A percentile compares a stretch with the other conserved stretches of the same genome.
Conservation (phyloP, 2,329 filamentous ascomycete genomes). For the Exserohilum turcica region DNA sequence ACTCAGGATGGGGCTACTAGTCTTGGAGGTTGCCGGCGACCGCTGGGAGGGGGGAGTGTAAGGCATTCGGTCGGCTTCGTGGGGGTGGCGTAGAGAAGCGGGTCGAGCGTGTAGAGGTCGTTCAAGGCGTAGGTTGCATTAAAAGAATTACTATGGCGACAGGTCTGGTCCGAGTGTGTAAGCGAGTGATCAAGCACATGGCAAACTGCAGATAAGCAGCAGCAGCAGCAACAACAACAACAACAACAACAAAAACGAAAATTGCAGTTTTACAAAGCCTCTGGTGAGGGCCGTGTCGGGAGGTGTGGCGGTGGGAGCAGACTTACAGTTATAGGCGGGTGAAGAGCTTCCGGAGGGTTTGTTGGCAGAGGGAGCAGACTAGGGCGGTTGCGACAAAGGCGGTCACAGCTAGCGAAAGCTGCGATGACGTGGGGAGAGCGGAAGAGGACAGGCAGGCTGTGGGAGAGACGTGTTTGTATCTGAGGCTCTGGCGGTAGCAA, state of each 20-base stretch:
- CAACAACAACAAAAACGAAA: not conserved
- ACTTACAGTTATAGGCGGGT: constrained; percentile 28
- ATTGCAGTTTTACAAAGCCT: too few species aligned
- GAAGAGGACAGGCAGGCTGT: constrained; percentile 20
- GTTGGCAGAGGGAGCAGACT: constrained; percentile 13
- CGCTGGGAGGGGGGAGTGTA: constrained; percentile 79
- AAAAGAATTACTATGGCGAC: constrained; percentile 42
- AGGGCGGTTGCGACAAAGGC: constrained; percentile 14
- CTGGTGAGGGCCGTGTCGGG: not conserved
- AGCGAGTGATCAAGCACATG: constrained; percentile 15
- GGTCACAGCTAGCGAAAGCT: constrained; percentile 41
- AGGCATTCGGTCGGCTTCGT: constrained; percentile 69
- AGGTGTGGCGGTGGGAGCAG: not conserved
- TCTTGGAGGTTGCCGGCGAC: constrained; percentile 63
- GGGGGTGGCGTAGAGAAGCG: constrained; percentile 28
- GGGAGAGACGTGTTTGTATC: constrained; percentile 17
- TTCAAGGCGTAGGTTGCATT: constrained; percentile 51
- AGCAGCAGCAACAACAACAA: not conserved
- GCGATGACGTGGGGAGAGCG: constrained; percentile 39
- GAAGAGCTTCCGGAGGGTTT: constrained; percentile 19
- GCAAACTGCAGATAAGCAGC: not conserved
- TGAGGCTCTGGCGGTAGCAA: constrained; percentile 21
- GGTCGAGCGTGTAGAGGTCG: constrained; percentile 38
- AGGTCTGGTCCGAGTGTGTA: constrained; percentile 8
- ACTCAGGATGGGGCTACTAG: constrained; percentile 56